phyloP scores from a whole-genome alignment of 2,329 filamentous ascomycete species.

The Tothia fuscella region DNA sequence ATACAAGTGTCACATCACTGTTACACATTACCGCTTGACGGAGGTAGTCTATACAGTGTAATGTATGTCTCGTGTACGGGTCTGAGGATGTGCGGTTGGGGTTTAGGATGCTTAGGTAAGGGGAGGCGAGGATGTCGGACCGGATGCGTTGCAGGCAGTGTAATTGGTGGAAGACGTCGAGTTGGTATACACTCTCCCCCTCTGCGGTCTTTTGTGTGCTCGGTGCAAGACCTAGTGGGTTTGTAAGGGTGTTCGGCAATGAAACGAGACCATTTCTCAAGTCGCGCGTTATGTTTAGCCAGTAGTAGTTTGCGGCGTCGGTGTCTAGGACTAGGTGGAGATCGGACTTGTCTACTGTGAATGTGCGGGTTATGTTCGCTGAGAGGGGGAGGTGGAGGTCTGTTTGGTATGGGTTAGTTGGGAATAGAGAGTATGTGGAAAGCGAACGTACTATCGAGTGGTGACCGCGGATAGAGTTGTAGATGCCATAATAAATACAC shows the following conservation, averaged over 20 bases:
- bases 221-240: not conserved
- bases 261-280: not conserved
- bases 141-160: conserved; percentile 6
- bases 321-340: conserved; percentile 6
- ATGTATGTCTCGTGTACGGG: not conserved
- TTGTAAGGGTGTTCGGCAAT: not conserved
- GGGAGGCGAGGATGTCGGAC: not conserved
- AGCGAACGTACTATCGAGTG: too few relatives aligned
- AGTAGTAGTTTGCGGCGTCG: conserved; percentile 3
- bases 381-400: not conserved
- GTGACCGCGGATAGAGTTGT: too few relatives aligned
- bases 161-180: conserved; percentile 6
- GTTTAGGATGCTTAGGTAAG: not conserved
- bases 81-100: conserved; percentile 1
- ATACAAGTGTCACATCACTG: conserved; percentile 11
- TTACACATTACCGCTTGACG: conserved; percentile 13
- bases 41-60: conserved; percentile 14
- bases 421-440: too few relatives aligned
- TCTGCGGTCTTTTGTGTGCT: not conserved
- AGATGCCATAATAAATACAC: too few relatives aligned
- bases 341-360: not conserved
- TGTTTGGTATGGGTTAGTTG: not conserved
- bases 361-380: not conserved
- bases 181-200: conserved; percentile 1
- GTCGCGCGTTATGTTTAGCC: conserved; percentile 7